These are phyloP conservation scores for Podaxis sp. DNA, from an alignment of 768 basidiomycete genomes.

Conservation along the genomic window DNA sequence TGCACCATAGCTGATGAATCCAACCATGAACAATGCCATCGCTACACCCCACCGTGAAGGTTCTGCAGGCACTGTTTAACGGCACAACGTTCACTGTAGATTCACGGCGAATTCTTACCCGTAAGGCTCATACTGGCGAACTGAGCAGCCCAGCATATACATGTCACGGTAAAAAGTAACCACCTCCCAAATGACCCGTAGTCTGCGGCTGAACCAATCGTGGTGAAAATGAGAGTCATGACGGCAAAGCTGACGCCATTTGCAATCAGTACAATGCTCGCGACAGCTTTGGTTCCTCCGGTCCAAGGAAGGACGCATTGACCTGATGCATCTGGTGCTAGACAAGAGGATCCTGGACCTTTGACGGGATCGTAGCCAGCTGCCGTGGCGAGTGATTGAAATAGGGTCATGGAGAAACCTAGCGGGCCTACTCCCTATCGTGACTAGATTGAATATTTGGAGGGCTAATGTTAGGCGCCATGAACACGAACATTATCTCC, in stretches of 20 bases:
- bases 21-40: conserved; percentile 77
- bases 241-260: conserved; percentile 77
- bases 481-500: conserved; percentile 61
- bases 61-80: conserved; percentile 26
- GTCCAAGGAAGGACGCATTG: conserved; percentile 79
- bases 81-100: not conserved
- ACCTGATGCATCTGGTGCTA: conserved; percentile 51
- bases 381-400: conserved; percentile 64
- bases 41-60: conserved; percentile 69
- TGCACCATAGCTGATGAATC: conserved; percentile 76
- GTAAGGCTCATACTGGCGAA: conserved; percentile 75
- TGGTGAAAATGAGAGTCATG: conserved; percentile 81
- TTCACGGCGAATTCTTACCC: conserved; percentile 30
- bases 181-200: conserved; percentile 76
- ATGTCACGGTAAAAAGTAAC: conserved; percentile 66
- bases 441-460: not conserved
- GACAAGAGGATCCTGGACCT: conserved; percentile 70
- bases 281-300: conserved; percentile 66
- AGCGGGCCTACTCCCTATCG: conserved; percentile 63
- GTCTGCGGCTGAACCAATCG: conserved; percentile 70
- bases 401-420: conserved; percentile 67
- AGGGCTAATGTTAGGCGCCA: not conserved
- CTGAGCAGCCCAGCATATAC: conserved; percentile 78
- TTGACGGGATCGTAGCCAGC: conserved; percentile 72
- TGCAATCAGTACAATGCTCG: conserved; percentile 71